Conservation (phyloP, 805 yeast species). For the Wickerhamiella hasegawae region DNA sequence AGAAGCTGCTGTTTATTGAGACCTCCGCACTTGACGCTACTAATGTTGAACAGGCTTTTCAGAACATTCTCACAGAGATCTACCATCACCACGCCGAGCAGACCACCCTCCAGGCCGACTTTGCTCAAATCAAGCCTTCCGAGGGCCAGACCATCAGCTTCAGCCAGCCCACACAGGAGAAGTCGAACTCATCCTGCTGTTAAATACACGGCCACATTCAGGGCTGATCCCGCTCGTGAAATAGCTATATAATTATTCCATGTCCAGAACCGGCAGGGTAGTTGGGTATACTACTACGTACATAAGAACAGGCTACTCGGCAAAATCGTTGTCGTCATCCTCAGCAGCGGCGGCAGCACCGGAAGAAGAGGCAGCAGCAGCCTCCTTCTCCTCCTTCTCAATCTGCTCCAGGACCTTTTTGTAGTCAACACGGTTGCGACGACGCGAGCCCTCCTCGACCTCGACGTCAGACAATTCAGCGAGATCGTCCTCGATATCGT, state of each 20-base stretch:
- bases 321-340: slow-evolving; percentile 21
- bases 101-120: slow-evolving; percentile 62
- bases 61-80: slow-evolving; percentile 80
- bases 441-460: slow-evolving; percentile 68
- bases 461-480: slow-evolving; percentile 48
- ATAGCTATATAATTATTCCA: background rate
- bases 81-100: slow-evolving; percentile 95
- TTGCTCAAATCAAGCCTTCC: slow-evolving; percentile 46
- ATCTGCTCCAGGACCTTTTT: slow-evolving; percentile 62
- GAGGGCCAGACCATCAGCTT: slow-evolving; percentile 83
- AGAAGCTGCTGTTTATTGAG: slow-evolving; percentile 83
- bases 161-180: slow-evolving; percentile 81
- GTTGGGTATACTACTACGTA: too few species aligned
- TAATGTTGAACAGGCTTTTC: slow-evolving; percentile 88
- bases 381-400: slow-evolving; percentile 33
- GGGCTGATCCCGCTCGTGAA: background rate
- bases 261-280: too few species aligned
- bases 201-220: background rate
- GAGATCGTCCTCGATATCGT: slow-evolving; percentile 8
- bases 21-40: slow-evolving; percentile 89
- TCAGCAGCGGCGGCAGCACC: slow-evolving; percentile 29
- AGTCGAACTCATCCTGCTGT: slow-evolving; percentile 51
- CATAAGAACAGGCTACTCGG: background rate
- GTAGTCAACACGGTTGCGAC: slow-evolving; percentile 73
- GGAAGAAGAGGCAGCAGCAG: slow-evolving; percentile 16